Conservation (phyloP, 1,284 basidiomycete species). For the Melampsora americana region DNA sequence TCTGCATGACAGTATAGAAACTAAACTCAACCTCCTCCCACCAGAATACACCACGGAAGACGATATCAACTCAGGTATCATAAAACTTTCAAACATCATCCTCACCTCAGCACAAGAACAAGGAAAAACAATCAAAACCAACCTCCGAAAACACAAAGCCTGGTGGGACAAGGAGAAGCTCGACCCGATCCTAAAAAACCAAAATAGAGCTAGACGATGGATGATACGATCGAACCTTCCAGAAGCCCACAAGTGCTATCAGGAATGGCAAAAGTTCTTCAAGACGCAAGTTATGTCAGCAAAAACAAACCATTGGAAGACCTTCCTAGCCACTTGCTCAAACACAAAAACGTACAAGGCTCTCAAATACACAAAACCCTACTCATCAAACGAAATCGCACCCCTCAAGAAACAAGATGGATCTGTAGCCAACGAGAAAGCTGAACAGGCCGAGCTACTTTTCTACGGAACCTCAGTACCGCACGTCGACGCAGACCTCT, state of each 20-base stretch:
- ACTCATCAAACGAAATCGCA: neutral
- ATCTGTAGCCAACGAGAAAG: neutral
- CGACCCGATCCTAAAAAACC: neutral
- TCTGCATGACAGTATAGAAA: neutral
- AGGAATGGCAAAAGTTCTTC: neutral
- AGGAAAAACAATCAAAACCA: neutral
- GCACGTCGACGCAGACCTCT: too few relatives aligned
- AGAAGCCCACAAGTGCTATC: constrained; percentile 6
- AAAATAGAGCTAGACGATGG: neutral
- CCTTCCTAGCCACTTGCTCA: neutral
- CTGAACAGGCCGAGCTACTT: too few relatives aligned
- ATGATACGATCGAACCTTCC: neutral
- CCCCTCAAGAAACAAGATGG: too few relatives aligned
- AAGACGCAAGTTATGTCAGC: neutral
- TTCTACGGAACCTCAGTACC: too few relatives aligned
- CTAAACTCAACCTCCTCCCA: neutral
- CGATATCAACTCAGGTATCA: neutral
- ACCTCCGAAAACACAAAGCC: neutral
- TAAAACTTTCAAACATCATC: neutral
- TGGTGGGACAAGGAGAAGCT: constrained; percentile 1
- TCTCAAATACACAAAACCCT: constrained; percentile 1
- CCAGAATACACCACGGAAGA: neutral
- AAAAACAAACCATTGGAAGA: neutral
- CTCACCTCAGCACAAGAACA: neutral
- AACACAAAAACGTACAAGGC: neutral